Evolutionary conservation across 805 yeast species (phyloP).

Genomic region (Kodamaea kaohsiungensis): DNA sequence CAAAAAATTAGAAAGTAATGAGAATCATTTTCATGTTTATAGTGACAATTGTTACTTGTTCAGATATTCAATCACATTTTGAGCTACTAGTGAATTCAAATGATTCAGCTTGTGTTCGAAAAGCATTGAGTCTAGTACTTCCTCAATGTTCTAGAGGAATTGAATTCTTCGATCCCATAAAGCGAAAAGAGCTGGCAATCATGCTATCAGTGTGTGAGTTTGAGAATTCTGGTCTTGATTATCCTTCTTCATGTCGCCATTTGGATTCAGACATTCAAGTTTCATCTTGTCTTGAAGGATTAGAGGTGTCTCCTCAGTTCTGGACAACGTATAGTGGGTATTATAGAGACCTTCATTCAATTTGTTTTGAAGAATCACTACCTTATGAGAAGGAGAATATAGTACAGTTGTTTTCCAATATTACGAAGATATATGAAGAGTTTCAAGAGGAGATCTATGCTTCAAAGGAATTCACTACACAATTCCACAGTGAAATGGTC

Average conservation of each 20-base stretch:
- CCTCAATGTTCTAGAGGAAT: constrained; percentile 44
- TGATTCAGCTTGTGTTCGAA: constrained; percentile 32
- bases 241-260: constrained; percentile 29
- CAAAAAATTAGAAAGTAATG: neutral
- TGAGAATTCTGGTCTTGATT: constrained; percentile 42
- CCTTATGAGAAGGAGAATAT: constrained; percentile 56
- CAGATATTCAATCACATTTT: neutral
- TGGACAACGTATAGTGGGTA: constrained; percentile 77
- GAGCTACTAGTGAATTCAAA: neutral
- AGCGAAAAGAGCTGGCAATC: constrained; percentile 43
- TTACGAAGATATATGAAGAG: constrained; percentile 33
- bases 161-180: constrained; percentile 34
- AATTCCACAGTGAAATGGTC: neutral
- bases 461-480: neutral
- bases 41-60: neutral
- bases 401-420: constrained; percentile 45
- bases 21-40: neutral
- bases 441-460: constrained; percentile 9
- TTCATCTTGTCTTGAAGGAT: constrained; percentile 38
- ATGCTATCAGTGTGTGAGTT: constrained; percentile 58
- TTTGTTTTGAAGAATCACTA: constrained; percentile 54
- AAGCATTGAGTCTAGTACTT: constrained; percentile 42
- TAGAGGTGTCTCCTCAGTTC: constrained; percentile 54
- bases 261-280: constrained; percentile 14
- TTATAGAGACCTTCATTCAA: constrained; percentile 51